Percentiles rank a stretch among this genome's conserved stretches.
phyloP scores from a whole-genome alignment of 1,139 yeast species.

The Suhomyces anneliseae region DNA sequence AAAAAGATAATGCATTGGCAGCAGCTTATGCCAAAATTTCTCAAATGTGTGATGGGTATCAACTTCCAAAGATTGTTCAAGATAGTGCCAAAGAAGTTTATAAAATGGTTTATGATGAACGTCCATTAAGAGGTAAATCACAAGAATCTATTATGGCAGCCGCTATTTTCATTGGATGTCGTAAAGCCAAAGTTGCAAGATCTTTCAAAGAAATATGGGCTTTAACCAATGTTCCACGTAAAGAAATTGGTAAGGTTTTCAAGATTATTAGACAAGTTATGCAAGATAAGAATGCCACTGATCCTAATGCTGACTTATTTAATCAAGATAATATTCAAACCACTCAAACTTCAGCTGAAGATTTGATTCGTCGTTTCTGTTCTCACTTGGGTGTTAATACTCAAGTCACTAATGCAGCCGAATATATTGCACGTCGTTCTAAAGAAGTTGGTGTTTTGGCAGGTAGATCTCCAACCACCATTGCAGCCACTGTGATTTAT shows the following conservation, averaged over 20 bases:
- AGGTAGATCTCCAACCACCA: slow-evolving; percentile 95
- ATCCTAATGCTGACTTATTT: slow-evolving; percentile 40
- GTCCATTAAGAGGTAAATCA: slow-evolving; percentile 83
- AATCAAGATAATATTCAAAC: slow-evolving; percentile 67
- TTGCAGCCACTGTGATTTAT: slow-evolving; percentile 96
- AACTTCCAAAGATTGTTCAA: slow-evolving; percentile 89
- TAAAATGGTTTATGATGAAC: slow-evolving; percentile 87
- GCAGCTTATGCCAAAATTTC: slow-evolving; percentile 90
- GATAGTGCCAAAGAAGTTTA: slow-evolving; percentile 98
- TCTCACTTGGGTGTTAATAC: slow-evolving; percentile 87
- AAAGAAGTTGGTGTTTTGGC: slow-evolving; percentile 93
- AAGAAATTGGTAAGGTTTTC: slow-evolving; percentile 88
- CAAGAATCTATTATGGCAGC: slow-evolving; percentile 97
- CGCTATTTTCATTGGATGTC: slow-evolving; percentile 89
- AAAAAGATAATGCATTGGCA: slow-evolving; percentile 81
- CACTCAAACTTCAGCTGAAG: slow-evolving; percentile 90
- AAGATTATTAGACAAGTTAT: slow-evolving; percentile 78
- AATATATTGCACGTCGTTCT: slow-evolving; percentile 84
- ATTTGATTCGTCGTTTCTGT: slow-evolving; percentile 92
- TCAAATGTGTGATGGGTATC: slow-evolving; percentile 96
- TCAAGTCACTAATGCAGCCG: slow-evolving; percentile 90
- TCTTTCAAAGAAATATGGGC: slow-evolving; percentile 97
- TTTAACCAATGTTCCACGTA: slow-evolving; percentile 87
- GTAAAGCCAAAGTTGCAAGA: slow-evolving; percentile 93
- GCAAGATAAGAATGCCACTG: slow-evolving; percentile 59